A percentile compares a stretch with the other conserved stretches of the same genome.
Evolutionary conservation across 768 basidiomycete genomes (phyloP).

Genomic region (Boletellus sp.): DNA sequence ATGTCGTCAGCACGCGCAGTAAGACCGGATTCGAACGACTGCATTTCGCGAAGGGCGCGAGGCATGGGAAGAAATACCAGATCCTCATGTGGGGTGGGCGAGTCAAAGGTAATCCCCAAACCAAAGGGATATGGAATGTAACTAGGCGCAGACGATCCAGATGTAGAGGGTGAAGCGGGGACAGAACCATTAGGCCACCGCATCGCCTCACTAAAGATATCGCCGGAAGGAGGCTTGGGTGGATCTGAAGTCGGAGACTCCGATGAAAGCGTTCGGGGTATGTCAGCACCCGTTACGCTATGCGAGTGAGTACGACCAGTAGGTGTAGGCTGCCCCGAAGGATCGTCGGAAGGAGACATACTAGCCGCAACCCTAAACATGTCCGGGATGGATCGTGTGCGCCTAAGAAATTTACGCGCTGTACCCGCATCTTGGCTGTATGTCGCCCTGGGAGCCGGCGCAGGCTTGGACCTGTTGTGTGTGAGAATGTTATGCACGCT

Average conservation of each 20-base stretch:
- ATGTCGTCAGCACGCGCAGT: constrained; percentile 61
- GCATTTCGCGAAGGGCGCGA: constrained; percentile 73
- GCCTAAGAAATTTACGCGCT: constrained; percentile 55
- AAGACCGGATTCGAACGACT: constrained; percentile 79
- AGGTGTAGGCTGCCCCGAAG: constrained; percentile 28
- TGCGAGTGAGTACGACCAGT: constrained; percentile 69
- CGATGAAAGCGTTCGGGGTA: constrained; percentile 39
- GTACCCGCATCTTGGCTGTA: constrained; percentile 30
- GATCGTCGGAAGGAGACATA: constrained; percentile 30
- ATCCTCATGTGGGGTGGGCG: constrained; percentile 46
- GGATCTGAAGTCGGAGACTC: constrained; percentile 23
- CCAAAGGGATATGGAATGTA: constrained; percentile 60
- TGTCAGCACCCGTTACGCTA: constrained; percentile 71
- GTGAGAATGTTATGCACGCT: constrained; percentile 60
- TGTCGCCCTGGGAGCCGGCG: constrained; percentile 19
- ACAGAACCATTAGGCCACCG: constrained; percentile 44
- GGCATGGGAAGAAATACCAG: constrained; percentile 44
- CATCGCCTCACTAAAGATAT: constrained; percentile 67
- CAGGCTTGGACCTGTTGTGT: constrained; percentile 48
- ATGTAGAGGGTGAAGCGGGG: constrained; percentile 34
- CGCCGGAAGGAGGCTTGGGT: constrained; percentile 33
- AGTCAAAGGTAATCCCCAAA: constrained; percentile 55
- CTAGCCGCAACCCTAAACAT: constrained; percentile 28
- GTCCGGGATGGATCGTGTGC: constrained; percentile 74
- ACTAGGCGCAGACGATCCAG: constrained; percentile 19